Evolutionary conservation across 768 basidiomycete species (phyloP), one percentile per base, ranked within the genome.

Genomic region (Lactarius vividus): DNA sequence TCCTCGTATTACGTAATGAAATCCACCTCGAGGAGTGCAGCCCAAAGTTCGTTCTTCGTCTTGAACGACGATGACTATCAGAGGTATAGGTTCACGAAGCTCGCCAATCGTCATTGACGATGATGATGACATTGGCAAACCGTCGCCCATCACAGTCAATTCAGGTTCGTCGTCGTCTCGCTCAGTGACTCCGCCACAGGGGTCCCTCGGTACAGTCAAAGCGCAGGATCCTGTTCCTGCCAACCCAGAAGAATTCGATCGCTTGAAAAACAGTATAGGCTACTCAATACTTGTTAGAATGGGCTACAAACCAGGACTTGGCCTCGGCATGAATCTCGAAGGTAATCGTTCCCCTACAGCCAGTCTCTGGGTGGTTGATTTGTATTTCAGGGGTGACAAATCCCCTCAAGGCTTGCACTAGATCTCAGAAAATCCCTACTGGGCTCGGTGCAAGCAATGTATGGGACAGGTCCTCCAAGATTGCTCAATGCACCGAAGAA

Each of bases 71-170:
- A 70, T 70, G 69, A 44, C 39, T 29, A 16, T 29, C 15, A 20
- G 31, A 28, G 69, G 69, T 4, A 46, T 57, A 42, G 69, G 69
- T 26, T 69, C 69, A 11, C 57, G 57, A 42, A 62, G 16, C 52
- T 70, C 69, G 5, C 69, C 69, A 49, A 70, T 70, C 23, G 35
- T 70, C 26, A 63, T 70, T n/a, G 67, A 69, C 18, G 69, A 70
- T 15, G 68, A 69, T 3, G 69, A 69, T 37, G 63, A 60, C n/a
- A 33, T 63, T n/a, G 10, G 20, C 52, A 39, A 11, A 2, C n/a
- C 35, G n/a, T 57, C 28, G 20, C 61, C 44, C n/a, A 46, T 46
- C 42, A 57, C n/a, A 18, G 29, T 33, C 37, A 11, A 52, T 44
- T 23, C 37, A 28, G 57, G 20, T 59, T 26, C 65, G 33, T 53